These are phyloP conservation scores for Verticillium nubilum DNA, from an alignment of 2,329 filamentous ascomycete genomes.

Conservation along the genomic window DNA sequence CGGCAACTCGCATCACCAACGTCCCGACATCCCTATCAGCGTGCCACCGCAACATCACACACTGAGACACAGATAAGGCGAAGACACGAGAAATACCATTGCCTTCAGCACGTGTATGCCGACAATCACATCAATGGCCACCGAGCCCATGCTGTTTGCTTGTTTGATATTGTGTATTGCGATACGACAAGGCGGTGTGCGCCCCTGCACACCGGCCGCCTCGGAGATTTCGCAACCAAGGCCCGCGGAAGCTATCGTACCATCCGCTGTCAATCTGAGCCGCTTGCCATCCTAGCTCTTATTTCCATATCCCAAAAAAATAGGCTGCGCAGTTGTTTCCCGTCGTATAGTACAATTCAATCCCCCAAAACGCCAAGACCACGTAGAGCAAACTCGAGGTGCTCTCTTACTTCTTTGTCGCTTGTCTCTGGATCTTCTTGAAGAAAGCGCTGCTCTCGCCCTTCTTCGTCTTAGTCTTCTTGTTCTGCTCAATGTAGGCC, in stretches of 20 bases:
- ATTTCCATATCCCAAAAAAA: background rate
- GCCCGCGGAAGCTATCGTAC: background rate
- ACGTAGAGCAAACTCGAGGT: background rate
- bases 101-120: background rate
- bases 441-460: slow-evolving; percentile 56
- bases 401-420: slow-evolving; percentile 22
- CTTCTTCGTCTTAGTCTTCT: slow-evolving; percentile 61
- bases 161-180: background rate
- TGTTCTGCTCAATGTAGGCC: slow-evolving; percentile 88
- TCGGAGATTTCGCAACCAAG: background rate
- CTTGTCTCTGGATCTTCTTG: slow-evolving; percentile 59
- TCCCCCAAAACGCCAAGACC: background rate
- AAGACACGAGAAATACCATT: background rate
- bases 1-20: background rate
- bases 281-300: background rate
- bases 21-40: background rate
- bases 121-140: background rate
- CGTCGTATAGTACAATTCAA: background rate
- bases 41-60: background rate
- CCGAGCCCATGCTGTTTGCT: background rate
- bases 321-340: background rate
- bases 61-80: background rate
- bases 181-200: background rate
- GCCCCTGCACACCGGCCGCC: background rate
- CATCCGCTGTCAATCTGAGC: background rate